Percentiles rank a stretch among this genome's conserved stretches.
phyloP scores from a whole-genome alignment of 2,329 filamentous ascomycete species.

The Pseudogymnoascus sp. region DNA sequence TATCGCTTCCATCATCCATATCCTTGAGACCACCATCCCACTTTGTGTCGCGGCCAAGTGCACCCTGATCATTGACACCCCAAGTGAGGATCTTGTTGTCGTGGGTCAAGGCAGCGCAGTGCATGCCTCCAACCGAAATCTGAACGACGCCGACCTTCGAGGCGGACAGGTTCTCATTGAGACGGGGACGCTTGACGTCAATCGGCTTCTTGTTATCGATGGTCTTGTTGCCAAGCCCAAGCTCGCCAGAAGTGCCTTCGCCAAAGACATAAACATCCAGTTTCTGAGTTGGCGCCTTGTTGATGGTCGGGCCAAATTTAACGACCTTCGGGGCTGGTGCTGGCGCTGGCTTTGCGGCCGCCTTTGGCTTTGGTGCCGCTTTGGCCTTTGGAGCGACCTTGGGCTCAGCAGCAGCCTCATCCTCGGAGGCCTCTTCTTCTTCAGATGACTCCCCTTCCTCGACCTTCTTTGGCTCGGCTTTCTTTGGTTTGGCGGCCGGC shows the following conservation, averaged over 20 bases:
- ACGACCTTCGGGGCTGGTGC: slow-evolving; percentile 23
- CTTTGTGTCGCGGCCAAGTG: slow-evolving; percentile 64
- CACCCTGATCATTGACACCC: slow-evolving; percentile 81
- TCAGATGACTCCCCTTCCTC: slow-evolving; percentile 1
- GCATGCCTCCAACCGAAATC: slow-evolving; percentile 74
- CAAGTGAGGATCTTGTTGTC: slow-evolving; percentile 78
- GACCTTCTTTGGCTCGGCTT: slow-evolving; percentile 14
- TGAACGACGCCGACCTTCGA: slow-evolving; percentile 59
- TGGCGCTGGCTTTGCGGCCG: slow-evolving; percentile 21
- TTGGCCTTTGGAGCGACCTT: slow-evolving; percentile 9
- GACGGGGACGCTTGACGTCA: slow-evolving; percentile 65
- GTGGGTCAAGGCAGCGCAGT: slow-evolving; percentile 64
- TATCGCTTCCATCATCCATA: slow-evolving; percentile 37
- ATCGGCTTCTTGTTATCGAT: slow-evolving; percentile 50
- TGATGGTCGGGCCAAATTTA: slow-evolving; percentile 41
- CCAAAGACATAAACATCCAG: slow-evolving; percentile 75
- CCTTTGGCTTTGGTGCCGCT: slow-evolving; percentile 11
- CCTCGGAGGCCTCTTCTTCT: not conserved
- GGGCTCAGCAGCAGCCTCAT: slow-evolving; percentile 4
- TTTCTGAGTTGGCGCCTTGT: slow-evolving; percentile 50
- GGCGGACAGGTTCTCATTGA: slow-evolving; percentile 51
- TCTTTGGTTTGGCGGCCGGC: slow-evolving; percentile 12
- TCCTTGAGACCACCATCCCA: slow-evolving; percentile 57
- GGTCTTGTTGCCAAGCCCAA: slow-evolving; percentile 65
- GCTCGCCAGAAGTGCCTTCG: slow-evolving; percentile 71